Base-by-base conservation (phyloP, 345 rosid species). In the Dovyalis caffra region DNA sequence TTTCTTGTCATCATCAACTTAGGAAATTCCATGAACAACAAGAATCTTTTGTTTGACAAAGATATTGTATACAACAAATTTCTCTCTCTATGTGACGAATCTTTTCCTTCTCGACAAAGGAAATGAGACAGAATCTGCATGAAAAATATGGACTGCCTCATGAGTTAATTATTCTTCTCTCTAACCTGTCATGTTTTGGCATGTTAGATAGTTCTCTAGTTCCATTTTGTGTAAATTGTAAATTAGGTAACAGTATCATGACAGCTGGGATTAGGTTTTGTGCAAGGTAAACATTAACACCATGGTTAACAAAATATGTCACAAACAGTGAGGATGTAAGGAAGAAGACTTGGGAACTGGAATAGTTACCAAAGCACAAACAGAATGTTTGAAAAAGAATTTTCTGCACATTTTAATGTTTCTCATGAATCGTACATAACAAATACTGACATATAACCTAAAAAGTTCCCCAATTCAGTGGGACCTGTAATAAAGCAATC, bases 401-500 rank as follows among this genome's bases (percentile, higher is more conserved):
- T 80, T 76, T 76, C 88, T 80, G 88, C 91, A 85, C 86, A 82
- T 83, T 81, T 83, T n/a, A 75, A 75, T 83, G 89, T 83, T 75
- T 73, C 37, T 77, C 71, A 37, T 79, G 77, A 79, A 80, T 77
- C 61, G 70, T 83, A 84, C 87, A 86, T 63, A 83, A 83, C 74
- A 73, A 81, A 76, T 80, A 70, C 69, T 37, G 31, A 84, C 72
- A 77, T 81, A 70, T 73, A 69, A 82, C 85, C 86, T 82, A 83
- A 74, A 18, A 71, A 63, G 78, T 73, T 78, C 85, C 86, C 90
- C 83, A 69, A 69, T 76, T 67, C 65, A 86, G 66, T 73, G 82
- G 84, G 79, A 78, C 70, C 85, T 84, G 86, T 83, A 82, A 84
- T 79, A 87, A 65, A 80, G 83, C 84, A 83, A 82, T 79, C 79